Evolutionary conservation across 169 alveolate species (phyloP), one percentile per base, ranked within the genome.

Genomic region (Eimeria tenella): DNA sequence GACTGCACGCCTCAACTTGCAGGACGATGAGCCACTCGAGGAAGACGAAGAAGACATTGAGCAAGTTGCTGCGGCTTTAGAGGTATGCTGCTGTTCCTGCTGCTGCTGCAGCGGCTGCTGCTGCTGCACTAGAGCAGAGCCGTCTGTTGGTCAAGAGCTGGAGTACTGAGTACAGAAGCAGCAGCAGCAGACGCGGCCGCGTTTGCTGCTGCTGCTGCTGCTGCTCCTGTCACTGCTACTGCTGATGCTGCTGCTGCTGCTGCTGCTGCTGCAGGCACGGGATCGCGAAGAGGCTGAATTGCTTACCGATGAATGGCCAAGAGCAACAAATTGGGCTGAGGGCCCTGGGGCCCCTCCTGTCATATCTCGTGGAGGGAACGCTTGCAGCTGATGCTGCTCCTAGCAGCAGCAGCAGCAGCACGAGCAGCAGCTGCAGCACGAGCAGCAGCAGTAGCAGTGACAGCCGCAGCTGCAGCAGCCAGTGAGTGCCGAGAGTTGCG

Each of bases 121-220:
- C 68, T 11, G 68, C 11, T 17, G 19, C 68, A 17, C 68, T 17
- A 58, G 21, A 58, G 68, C 68, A 58, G 68, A 10, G 2, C 21
- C 68, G 2, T 11, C 68, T 11, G 19, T 17, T 11, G 68, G 19
- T 11, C 3, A 17, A 58, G 11, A 58, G 68, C 68, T 11, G 68
- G 11, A 58, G 68, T 58, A 58, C 68, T 11, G 19, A 1, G 19
- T 17, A 58, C 77, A 17, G 31, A 0, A n/a, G 77, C n/a, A 68
- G 31, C 77, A 3, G 11, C 31, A 68, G 77, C 77, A 68, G 77
- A 10, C 11, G 77, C 77, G n/a, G 77, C 77, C 1, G 77, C 77
- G n/a, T 7, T 5, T 68, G n/a, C n/a, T n/a, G 31, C 77, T 17
- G 77, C 77, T 1, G 49, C 77, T n/a, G 49, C 77, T 68, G 77